Evolutionary conservation across 2,329 filamentous ascomycete species (phyloP).

Genomic region (Geosmithia flava): DNA sequence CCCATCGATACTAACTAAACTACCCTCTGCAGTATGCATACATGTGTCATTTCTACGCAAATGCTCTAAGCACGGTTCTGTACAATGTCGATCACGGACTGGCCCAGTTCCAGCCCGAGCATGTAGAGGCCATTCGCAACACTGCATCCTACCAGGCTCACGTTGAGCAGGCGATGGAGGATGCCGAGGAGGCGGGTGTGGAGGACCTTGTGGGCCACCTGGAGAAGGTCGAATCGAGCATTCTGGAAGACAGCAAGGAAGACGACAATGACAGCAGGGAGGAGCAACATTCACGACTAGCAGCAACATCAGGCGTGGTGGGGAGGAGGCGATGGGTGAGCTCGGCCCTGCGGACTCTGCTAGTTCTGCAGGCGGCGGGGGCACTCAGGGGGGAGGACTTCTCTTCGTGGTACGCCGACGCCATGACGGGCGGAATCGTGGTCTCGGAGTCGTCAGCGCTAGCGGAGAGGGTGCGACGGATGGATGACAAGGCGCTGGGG

Average conservation of each 20-base stretch:
- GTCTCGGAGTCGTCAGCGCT: slow-evolving; percentile 39
- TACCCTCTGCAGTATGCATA: slow-evolving; percentile 52
- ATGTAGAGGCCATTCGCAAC: slow-evolving; percentile 55
- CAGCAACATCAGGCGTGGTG: slow-evolving; percentile 10
- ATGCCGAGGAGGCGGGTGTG: background rate
- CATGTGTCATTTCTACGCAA: slow-evolving; percentile 79
- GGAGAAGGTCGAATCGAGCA: background rate
- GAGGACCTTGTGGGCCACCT: background rate
- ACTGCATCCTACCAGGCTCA: slow-evolving; percentile 54
- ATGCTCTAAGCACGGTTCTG: slow-evolving; percentile 56
- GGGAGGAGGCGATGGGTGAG: slow-evolving; percentile 18
- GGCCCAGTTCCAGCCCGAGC: slow-evolving; percentile 39
- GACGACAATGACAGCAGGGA: background rate
- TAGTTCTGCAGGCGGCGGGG: slow-evolving; percentile 27
- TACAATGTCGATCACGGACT: slow-evolving; percentile 4
- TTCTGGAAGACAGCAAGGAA: background rate
- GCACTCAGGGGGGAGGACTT: slow-evolving; percentile 26
- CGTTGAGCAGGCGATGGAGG: slow-evolving; percentile 27
- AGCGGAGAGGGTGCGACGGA: slow-evolving; percentile 45
- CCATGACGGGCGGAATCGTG: slow-evolving; percentile 42
- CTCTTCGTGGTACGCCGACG: slow-evolving; percentile 46
- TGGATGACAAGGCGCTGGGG: slow-evolving; percentile 22
- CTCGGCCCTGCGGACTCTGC: slow-evolving; percentile 33
- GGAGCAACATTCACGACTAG: no score
- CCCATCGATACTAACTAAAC: background rate